Base-by-base conservation (phyloP, 768 basidiomycete species). In the Fomitopsis serialis region DNA sequence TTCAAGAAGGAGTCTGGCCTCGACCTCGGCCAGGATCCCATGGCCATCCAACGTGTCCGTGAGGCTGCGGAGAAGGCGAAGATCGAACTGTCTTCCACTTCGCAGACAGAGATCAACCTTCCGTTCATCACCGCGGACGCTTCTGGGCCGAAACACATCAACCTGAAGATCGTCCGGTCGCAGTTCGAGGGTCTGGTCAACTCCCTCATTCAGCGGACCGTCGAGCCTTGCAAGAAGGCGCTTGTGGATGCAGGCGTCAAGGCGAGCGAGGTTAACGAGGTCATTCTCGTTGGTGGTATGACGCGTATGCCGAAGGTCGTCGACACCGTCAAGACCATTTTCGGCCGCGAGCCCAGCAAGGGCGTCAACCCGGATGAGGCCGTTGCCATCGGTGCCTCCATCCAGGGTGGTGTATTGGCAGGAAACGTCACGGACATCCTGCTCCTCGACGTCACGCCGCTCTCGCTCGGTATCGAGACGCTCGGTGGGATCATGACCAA, bases 401-500 rank as follows among this genome's bases (percentile, higher is more conserved):
- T 99, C 61, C 97, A 99, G 71, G 97, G 92, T 68, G 96, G 95
- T 77, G 96, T 99, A 53, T 81, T 99, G 44, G 89, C 95, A 54
- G 97, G 97, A 43, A 90, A 93, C 64, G 94, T 98, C 53, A 97
- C 90, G 35, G 95, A 98, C 65, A 94, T 98, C 59, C 78, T 98
- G 0, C 84, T 99, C 50, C 82, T 95, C 35, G 94, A 96, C 61
- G 94, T 96, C 40, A 96, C 93, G n/a, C 94, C 93, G 29, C 19
- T 40, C 4, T 12, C 37, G 13, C 21, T 29, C 77, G 84, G 84
- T 75, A 93, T 93, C 51, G 94, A 97, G 75, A 98, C 96, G 11
- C 92, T 98, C 58, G 95, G 97, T 61, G 97, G 97, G 66, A 98
- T 99, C 73, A 98, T 99, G 92, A 98, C 96, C 60, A 96, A 98